These are phyloP conservation scores for Hypoxylon rickii DNA, from an alignment of 495 filamentous ascomycete species.

Conservation along the genomic window DNA sequence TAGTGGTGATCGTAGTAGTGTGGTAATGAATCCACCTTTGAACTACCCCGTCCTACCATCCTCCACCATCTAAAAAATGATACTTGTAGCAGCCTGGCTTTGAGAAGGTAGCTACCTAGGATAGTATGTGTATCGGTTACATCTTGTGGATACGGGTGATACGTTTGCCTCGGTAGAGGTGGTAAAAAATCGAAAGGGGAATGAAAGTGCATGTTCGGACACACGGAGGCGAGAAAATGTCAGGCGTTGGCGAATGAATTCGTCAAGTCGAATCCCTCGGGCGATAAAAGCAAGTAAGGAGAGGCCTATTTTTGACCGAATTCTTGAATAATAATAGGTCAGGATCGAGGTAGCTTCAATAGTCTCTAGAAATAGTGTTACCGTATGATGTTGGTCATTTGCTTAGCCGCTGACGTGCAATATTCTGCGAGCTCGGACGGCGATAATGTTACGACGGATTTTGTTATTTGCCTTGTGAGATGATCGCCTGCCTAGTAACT, in stretches of 20 bases:
- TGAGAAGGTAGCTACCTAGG: constrained; percentile 11
- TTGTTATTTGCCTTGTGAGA: constrained; percentile 19
- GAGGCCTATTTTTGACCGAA: not conserved
- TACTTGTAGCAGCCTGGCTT: constrained; percentile 20
- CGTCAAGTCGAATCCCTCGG: not conserved
- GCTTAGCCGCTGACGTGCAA: constrained; percentile 14
- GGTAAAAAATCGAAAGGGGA: constrained; percentile 2
- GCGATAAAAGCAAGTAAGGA: constrained; percentile 3
- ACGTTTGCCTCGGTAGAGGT: constrained; percentile 26
- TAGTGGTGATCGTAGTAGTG: constrained; percentile 6
- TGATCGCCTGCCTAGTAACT: constrained; percentile 1
- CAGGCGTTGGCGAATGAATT: not conserved
- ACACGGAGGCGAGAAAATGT: not conserved
- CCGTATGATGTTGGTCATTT: constrained; percentile 15
- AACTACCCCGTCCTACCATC: constrained; percentile 18
- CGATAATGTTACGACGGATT: constrained; percentile 14
- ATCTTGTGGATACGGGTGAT: constrained; percentile 34
- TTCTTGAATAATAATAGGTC: constrained; percentile 3
- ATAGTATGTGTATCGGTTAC: constrained; percentile 30
- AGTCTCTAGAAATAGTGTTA: constrained; percentile 3
- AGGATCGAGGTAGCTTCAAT: constrained; percentile 4
- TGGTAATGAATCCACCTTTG: constrained; percentile 21
- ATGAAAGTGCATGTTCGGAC: not conserved
- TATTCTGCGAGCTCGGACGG: constrained; percentile 21
- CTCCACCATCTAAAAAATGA: constrained; percentile 18